A percentile compares a stretch with the other conserved stretches of the same genome.
Conservation (phyloP, 2,329 filamentous ascomycete genomes). For the Penicillium sp. region DNA sequence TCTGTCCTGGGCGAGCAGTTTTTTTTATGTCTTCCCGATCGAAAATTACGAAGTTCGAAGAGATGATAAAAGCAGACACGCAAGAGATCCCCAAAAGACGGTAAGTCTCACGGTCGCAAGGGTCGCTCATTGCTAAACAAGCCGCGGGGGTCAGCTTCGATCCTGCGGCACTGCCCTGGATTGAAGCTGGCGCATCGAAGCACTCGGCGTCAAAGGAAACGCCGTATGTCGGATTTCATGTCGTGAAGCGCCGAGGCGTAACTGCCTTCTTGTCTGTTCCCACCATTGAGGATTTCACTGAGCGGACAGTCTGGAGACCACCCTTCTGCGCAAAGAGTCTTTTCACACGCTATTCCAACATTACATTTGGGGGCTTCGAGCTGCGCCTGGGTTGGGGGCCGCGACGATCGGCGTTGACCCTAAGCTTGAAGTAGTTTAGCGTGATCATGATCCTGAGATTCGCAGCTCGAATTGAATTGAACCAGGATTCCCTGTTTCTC, state of each 20-base stretch:
- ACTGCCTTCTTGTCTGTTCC: neutral
- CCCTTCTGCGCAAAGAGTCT: neutral
- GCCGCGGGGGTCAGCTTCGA: neutral
- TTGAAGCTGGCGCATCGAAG: neutral
- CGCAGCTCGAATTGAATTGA: too few species aligned
- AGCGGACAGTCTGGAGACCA: neutral
- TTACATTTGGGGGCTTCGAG: conserved; percentile 1
- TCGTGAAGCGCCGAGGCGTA: neutral
- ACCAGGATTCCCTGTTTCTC: too few species aligned
- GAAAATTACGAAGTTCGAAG: neutral
- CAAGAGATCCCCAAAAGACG: too few species aligned
- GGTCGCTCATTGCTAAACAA: neutral
- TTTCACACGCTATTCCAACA: conserved; percentile 7
- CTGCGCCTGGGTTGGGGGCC: conserved; percentile 8
- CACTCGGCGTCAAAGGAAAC: neutral
- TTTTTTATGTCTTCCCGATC: neutral
- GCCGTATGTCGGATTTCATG: neutral
- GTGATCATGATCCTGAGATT: too few species aligned
- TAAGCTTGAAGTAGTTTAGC: neutral
- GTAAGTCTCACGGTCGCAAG: neutral
- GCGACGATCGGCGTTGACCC: neutral
- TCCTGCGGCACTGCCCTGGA: neutral
- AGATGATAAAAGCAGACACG: neutral
- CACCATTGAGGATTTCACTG: neutral
- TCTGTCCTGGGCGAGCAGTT: too few species aligned